phyloP scores from a whole-genome alignment of 345 rosid species.

The Citrus glauca region DNA sequence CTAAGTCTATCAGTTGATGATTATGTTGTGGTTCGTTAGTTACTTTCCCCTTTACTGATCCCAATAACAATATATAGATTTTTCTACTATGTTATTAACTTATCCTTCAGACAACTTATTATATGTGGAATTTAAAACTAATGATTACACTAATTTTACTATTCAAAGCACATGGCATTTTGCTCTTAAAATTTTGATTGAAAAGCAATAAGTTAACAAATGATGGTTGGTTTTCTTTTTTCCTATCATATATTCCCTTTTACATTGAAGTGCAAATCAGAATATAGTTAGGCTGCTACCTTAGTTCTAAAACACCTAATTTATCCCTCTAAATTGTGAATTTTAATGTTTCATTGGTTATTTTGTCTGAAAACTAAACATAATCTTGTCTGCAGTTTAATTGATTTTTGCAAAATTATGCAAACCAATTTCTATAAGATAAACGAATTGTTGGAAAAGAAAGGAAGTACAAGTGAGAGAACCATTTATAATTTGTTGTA shows the following conservation, averaged over 20 bases:
- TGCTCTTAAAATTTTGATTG: neutral
- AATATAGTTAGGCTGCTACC: neutral
- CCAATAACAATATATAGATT: no score
- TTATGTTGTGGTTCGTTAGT: conserved; percentile 79
- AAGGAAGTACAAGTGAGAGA: no score
- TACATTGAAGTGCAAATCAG: no score
- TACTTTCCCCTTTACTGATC: conserved; percentile 16
- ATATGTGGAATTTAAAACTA: neutral
- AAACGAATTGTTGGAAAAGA: neutral
- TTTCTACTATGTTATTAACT: neutral
- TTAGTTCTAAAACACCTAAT: neutral
- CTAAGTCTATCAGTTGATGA: conserved; percentile 69
- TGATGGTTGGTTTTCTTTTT: neutral
- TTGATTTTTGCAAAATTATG: neutral
- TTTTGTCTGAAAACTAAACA: neutral
- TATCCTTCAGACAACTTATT: neutral
- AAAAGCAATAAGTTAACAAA: neutral
- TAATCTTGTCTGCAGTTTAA: neutral
- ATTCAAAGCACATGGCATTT: neutral
- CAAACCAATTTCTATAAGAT: neutral
- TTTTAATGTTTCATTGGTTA: neutral
- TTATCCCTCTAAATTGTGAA: neutral
- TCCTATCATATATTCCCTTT: neutral
- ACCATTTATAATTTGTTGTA: no score
- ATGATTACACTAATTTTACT: neutral